These are phyloP conservation scores for Ceriops tagal DNA, from an alignment of 345 rosid species.

Conservation along the genomic window DNA sequence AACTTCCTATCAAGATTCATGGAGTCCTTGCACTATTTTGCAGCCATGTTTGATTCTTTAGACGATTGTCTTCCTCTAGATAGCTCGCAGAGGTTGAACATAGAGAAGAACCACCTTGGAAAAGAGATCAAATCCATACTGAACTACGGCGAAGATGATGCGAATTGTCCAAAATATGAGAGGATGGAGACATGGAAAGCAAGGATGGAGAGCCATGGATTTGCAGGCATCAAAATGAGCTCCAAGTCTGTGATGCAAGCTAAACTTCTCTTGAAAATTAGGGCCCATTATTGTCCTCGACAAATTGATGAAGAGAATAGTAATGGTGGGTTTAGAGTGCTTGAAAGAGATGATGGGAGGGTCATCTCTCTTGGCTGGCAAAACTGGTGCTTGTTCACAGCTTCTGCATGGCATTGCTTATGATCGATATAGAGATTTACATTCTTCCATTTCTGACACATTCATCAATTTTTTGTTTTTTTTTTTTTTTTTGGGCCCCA, in stretches of 20 bases:
- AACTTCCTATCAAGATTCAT: conserved; percentile 56
- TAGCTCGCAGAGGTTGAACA: conserved; percentile 46
- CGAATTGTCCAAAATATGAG: conserved; percentile 29
- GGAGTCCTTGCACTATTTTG: conserved; percentile 60
- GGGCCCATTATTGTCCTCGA: conserved; percentile 43
- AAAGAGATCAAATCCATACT: conserved; percentile 53
- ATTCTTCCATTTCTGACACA: conserved; percentile 14
- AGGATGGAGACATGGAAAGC: conserved; percentile 61
- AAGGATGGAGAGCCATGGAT: conserved; percentile 63
- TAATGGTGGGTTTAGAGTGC: conserved; percentile 43
- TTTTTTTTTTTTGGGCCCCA: background rate
- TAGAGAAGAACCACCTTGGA: conserved; percentile 63
- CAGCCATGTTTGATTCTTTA: conserved; percentile 70
- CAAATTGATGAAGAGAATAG: conserved; percentile 44
- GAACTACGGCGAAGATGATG: conserved; percentile 30
- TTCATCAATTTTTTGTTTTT: background rate
- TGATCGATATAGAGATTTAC: conserved; percentile 9
- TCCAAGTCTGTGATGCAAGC: conserved; percentile 64
- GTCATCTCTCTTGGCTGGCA: conserved; percentile 61
- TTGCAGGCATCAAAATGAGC: conserved; percentile 43
- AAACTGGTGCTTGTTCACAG: conserved; percentile 53
- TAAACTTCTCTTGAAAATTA: conserved; percentile 51
- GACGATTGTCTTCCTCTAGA: conserved; percentile 60
- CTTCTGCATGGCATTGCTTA: conserved; percentile 59
- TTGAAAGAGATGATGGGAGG: conserved; percentile 52